Evolutionary conservation across 2,329 filamentous ascomycete species (phyloP).

Genomic region (Tolypocladium endophyticum): DNA sequence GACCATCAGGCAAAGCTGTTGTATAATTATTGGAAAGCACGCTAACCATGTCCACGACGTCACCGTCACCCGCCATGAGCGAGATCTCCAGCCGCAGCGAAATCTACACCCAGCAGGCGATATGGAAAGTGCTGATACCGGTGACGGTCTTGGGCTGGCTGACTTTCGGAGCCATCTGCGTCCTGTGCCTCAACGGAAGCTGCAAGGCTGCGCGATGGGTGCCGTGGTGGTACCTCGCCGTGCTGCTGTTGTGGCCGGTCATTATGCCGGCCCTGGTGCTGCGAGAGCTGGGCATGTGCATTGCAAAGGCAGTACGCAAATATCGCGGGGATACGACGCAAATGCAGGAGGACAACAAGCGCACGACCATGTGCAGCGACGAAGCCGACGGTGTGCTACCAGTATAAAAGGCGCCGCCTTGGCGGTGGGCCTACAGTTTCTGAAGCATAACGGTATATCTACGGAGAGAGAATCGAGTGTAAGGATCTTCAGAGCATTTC

Average conservation of each 20-base stretch:
- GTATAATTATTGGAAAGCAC: background rate
- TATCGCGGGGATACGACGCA: constrained; percentile 34
- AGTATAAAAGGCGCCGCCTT: background rate
- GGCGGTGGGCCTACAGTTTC: too few relatives aligned
- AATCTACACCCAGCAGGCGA: background rate
- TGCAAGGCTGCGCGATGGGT: constrained; percentile 19
- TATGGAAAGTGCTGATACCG: constrained; percentile 13
- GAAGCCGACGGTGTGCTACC: background rate
- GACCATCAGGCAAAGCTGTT: background rate
- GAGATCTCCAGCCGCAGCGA: background rate
- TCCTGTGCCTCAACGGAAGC: constrained; percentile 18
- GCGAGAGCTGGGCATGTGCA: constrained; percentile 62
- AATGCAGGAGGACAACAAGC: background rate
- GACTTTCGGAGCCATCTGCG: constrained; percentile 18
- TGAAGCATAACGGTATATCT: background rate
- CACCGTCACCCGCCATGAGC: background rate
- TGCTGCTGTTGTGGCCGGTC: constrained; percentile 32
- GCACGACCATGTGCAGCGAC: background rate
- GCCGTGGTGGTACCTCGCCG: constrained; percentile 21
- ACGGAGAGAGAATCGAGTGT: background rate
- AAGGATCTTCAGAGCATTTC: background rate
- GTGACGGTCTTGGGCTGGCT: constrained; percentile 17
- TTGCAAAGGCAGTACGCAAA: constrained; percentile 17
- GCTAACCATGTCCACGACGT: too few relatives aligned
- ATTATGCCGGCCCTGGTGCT: constrained; percentile 60